phyloP scores from a whole-genome alignment of 495 filamentous ascomycete species.

The Echria macrotheca region DNA sequence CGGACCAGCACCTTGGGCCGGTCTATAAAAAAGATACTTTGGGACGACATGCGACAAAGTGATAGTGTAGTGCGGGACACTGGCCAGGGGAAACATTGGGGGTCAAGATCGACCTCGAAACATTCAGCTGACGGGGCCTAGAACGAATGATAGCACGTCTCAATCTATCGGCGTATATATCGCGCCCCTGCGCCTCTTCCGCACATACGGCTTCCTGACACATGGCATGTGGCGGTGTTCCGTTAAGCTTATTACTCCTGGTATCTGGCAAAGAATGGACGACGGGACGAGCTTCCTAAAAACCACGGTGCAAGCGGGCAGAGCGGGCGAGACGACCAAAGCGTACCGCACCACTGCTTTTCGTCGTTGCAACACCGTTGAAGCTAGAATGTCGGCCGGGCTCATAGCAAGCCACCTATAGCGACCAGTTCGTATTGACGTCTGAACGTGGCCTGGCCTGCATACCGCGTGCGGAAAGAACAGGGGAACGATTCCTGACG shows the following conservation, averaged over 20 bases:
- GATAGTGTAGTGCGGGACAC: not conserved
- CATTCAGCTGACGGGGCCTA: not conserved
- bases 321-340: no score
- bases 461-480: not conserved
- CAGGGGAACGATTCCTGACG: not conserved
- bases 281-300: no score
- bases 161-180: no score
- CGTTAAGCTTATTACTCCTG: constrained; percentile 8
- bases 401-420: constrained; percentile 12
- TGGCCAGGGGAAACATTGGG: not conserved
- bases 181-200: not conserved
- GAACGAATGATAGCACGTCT: no score
- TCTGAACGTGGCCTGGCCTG: not conserved
- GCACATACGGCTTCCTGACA: not conserved
- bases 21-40: not conserved
- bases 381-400: not conserved
- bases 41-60: not conserved
- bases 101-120: not conserved
- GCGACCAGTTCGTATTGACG: constrained; percentile 5
- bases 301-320: not conserved
- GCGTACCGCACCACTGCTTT: no score
- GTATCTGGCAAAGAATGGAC: no score
- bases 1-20: constrained; percentile 18
- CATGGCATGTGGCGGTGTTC: constrained; percentile 2
- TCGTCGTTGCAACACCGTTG: constrained; percentile 10